Base-by-base conservation (phyloP, 805 yeast species). In the Candida tallmaniae region DNA sequence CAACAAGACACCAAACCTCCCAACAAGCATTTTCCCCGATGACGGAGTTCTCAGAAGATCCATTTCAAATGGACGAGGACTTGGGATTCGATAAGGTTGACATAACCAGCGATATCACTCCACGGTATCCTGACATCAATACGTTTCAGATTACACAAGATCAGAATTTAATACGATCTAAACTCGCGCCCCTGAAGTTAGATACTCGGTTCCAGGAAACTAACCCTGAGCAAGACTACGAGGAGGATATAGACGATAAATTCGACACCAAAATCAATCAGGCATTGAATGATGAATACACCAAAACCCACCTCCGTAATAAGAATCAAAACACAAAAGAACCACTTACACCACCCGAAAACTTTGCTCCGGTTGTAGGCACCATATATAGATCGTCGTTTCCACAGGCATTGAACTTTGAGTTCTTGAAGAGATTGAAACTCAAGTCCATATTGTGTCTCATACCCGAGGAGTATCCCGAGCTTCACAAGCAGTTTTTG, bases 401-500 rank as follows among this genome's bases (percentile, higher is more conserved):
- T 57, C 98, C 98, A 2, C 74, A 90, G 32, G 71, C 80, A 2
- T 93, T 82, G 51, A 88, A 88, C 56, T 87, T 90, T 50, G 57
- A 68, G 15, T 90, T 84, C 51, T 59, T 93, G 27, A 57, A 69
- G 43, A 70, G 66, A 31, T 64, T 89, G 34, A 67, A 70, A 29
- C 65, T 93, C 34, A 85, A 80, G 50, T 77, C 90, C 8, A 75
- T 93, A 3, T 61, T 93, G 40, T 86, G 95, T 40, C 68, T 90
- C 31, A 83, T 90, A 10, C 95, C 97, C 0, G 98, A 93, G 52
- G 88, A 82, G 17, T 90, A 90, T 51, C 97, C 98, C 0, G 68
- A 64, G 21, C 86, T 83, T 43, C 87, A 89, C 50, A 46, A 56
- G 24, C 76, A 76, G 31, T 88, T 86, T 50, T 61, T 86, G 38